These are phyloP conservation scores for Populus simonii DNA, from an alignment of 345 rosid species.

Conservation along the genomic window DNA sequence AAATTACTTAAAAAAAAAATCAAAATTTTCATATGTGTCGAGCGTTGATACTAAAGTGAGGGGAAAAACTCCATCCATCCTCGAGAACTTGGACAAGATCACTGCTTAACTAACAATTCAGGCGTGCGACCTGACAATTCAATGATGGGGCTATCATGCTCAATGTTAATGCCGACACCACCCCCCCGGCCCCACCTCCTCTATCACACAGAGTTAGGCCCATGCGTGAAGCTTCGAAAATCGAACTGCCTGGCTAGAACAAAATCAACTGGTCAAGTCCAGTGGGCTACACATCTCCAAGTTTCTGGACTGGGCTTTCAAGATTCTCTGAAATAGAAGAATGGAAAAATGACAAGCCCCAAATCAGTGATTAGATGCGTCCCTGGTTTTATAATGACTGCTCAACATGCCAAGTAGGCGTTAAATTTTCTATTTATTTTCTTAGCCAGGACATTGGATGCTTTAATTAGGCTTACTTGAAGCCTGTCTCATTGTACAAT, in stretches of 20 bases:
- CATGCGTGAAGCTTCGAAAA: neutral
- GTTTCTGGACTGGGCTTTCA: neutral
- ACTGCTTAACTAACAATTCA: neutral
- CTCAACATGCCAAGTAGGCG: too few relatives aligned
- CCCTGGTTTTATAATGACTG: too few relatives aligned
- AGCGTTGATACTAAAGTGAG: neutral
- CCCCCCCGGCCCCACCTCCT: neutral
- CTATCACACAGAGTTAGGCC: neutral
- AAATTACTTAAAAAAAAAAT: too few relatives aligned
- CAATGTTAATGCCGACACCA: neutral
- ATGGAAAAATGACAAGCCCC: neutral
- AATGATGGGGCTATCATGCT: neutral
- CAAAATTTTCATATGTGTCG: neutral
- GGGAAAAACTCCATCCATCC: neutral
- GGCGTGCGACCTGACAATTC: neutral
- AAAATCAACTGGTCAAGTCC: neutral
- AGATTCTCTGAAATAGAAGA: neutral
- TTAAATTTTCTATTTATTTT: too few relatives aligned
- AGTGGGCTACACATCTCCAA: neutral
- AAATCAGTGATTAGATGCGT: too few relatives aligned
- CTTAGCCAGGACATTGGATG: too few relatives aligned
- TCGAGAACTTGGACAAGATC: neutral
- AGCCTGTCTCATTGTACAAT: too few relatives aligned
- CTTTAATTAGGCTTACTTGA: too few relatives aligned
- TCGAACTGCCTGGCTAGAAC: neutral